phyloP scores from a whole-genome alignment of 1,284 basidiomycete genomes.

The Ganoderma lucidum region DNA sequence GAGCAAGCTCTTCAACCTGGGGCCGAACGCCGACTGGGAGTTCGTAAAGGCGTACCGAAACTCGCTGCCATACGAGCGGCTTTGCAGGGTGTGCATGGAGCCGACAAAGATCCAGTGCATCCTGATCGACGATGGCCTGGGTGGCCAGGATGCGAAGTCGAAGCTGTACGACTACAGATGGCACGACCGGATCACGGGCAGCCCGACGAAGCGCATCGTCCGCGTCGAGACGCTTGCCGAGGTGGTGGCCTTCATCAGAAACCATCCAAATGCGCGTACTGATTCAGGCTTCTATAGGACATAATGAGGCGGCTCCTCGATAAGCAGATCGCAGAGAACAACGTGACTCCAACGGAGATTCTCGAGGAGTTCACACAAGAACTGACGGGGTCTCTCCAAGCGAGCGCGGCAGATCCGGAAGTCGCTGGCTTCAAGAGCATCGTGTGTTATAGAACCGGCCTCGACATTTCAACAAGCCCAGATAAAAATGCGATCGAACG shows the following conservation, averaged over 20 bases:
- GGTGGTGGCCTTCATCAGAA: conserved; percentile 46
- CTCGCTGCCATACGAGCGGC: conserved; percentile 55
- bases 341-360: conserved; percentile 30
- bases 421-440: conserved; percentile 82
- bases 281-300: conserved; percentile 35
- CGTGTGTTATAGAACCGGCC: conserved; percentile 76
- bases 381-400: conserved; percentile 45
- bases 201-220: conserved; percentile 66
- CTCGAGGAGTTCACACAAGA: conserved; percentile 44
- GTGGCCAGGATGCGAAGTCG: conserved; percentile 53
- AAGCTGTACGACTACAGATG: conserved; percentile 60
- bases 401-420: conserved; percentile 49
- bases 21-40: conserved; percentile 60
- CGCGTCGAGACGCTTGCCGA: conserved; percentile 73
- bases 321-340: conserved; percentile 32
- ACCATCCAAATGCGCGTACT: background rate
- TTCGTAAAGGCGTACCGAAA: conserved; percentile 57
- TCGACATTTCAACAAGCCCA: conserved; percentile 52
- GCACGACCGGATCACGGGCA: conserved; percentile 66
- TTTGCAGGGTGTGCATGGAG: conserved; percentile 63
- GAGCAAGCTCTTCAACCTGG: conserved; percentile 52
- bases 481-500: conserved; percentile 27
- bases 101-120: conserved; percentile 66
- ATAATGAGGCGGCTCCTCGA: conserved; percentile 45
- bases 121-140: conserved; percentile 76